Conservation (phyloP, 257 asterid species). For the Striga asiatica region DNA sequence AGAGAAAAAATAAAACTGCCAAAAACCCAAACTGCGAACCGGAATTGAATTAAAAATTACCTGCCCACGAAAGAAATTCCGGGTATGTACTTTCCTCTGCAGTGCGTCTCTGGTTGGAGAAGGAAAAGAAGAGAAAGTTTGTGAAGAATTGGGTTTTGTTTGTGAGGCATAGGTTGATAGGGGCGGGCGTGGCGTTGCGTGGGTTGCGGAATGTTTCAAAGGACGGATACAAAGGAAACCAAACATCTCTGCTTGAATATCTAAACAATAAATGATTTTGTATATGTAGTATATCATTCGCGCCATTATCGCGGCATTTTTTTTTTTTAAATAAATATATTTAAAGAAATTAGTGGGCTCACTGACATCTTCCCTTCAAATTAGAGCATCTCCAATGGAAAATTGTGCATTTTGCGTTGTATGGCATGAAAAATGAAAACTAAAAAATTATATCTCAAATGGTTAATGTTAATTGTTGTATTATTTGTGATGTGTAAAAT, state of each 20-base stretch:
- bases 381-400: too few species aligned
- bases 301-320: slow-evolving; percentile 5
- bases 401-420: too few species aligned
- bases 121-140: neutral
- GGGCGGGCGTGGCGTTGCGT: slow-evolving; percentile 25
- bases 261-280: slow-evolving; percentile 12
- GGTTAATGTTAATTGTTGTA: too few species aligned
- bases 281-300: too few species aligned
- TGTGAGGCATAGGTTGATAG: slow-evolving; percentile 18
- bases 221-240: neutral
- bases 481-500: too few species aligned
- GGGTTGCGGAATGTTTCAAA: slow-evolving; percentile 26
- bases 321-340: too few species aligned
- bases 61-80: slow-evolving; percentile 4
- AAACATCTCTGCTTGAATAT: neutral
- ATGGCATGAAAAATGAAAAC: too few species aligned
- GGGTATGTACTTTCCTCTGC: neutral
- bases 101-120: neutral
- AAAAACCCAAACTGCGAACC: neutral
- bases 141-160: slow-evolving; percentile 16
- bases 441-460: too few species aligned
- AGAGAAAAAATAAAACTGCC: neutral
- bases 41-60: neutral
- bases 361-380: too few species aligned
- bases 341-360: too few species aligned